A percentile compares a stretch with the other conserved stretches of the same genome.
These are phyloP conservation scores for Coemansia sp. DNA, from an alignment of 192 early-diverging fungal species.

Conservation along the genomic window DNA sequence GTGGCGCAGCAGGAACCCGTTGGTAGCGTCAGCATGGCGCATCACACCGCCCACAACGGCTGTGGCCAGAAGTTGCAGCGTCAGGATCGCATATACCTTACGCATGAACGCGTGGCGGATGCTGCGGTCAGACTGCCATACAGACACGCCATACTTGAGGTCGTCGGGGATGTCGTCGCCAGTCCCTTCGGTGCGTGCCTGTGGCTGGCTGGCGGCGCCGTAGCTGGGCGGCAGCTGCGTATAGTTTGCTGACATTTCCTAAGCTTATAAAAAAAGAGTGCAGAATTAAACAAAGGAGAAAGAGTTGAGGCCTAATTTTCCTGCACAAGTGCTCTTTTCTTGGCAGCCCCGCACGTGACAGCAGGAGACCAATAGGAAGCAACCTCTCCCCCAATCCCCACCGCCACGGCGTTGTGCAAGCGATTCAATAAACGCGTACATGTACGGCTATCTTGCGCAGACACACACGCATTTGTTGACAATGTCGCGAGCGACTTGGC, in stretches of 20 bases:
- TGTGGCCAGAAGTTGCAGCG: conserved; percentile 59
- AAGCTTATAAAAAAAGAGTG: background rate
- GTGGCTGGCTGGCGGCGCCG: conserved; percentile 10
- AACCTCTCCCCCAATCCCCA: no score
- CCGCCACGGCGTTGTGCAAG: no score
- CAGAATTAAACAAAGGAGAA: background rate
- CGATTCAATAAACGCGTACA: no score
- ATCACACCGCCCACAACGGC: conserved; percentile 55
- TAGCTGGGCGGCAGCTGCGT: conserved; percentile 43
- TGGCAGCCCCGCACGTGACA: no score
- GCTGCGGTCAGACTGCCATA: conserved; percentile 42
- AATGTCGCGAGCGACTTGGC: no score
- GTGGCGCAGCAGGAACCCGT: conserved; percentile 55
- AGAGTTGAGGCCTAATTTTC: background rate
- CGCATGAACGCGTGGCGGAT: conserved; percentile 62
- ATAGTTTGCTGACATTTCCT: conserved; percentile 15
- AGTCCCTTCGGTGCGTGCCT: background rate
- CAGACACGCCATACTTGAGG: conserved; percentile 53
- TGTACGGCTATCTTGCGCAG: no score
- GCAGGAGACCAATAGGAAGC: no score
- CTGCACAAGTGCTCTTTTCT: no score
- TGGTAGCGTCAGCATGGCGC: conserved; percentile 53
- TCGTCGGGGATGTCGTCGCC: conserved; percentile 51
- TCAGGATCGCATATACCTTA: conserved; percentile 70
- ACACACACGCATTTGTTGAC: no score